Conservation (phyloP, 2,329 filamentous ascomycete species). For the Cordyceps cicadae region DNA sequence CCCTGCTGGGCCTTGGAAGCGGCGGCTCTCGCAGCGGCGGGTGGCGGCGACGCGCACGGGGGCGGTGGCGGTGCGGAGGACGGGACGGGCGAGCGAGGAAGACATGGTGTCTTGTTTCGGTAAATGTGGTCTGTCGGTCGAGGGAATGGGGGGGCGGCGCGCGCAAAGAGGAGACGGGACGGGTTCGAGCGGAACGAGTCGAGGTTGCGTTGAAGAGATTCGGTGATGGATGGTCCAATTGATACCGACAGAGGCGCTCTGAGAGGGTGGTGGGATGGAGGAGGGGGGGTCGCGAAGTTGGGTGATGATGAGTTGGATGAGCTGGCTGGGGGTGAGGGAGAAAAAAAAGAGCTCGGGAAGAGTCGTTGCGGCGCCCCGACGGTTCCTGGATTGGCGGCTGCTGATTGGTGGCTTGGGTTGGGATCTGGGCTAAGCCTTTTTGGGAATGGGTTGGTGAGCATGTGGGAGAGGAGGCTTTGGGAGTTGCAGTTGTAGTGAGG, state of each 20-base stretch:
- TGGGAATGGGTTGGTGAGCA: slow-evolving; percentile 15
- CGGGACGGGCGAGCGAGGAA: slow-evolving; percentile 33
- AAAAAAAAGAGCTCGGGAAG: slow-evolving; percentile 42
- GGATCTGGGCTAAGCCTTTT: slow-evolving; percentile 23
- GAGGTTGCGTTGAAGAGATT: slow-evolving; percentile 19
- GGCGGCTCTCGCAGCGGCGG: slow-evolving; percentile 53
- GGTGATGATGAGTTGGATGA: slow-evolving; percentile 14
- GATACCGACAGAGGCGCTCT: slow-evolving; percentile 18
- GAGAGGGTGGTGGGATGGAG: neutral
- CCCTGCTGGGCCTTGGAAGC: slow-evolving; percentile 62
- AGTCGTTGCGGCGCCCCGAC: slow-evolving; percentile 26
- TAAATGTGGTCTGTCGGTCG: slow-evolving; percentile 7
- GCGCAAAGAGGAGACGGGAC: neutral
- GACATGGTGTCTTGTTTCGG: slow-evolving; percentile 19
- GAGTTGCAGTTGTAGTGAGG: no score
- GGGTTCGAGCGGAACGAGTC: neutral
- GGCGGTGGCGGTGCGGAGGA: slow-evolving; percentile 39
- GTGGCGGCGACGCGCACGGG: slow-evolving; percentile 35
- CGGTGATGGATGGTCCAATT: slow-evolving; percentile 26
- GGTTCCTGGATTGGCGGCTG: slow-evolving; percentile 14
- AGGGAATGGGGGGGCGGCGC: slow-evolving; percentile 11
- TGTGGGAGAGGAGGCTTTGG: neutral
- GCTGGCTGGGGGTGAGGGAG: slow-evolving; percentile 24
- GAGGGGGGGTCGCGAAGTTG: slow-evolving; percentile 14
- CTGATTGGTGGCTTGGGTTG: neutral